Percentiles rank a stretch among this genome's conserved stretches.
Conservation (phyloP, 148 eudicot species). For the Rhododendron vialii region DNA sequence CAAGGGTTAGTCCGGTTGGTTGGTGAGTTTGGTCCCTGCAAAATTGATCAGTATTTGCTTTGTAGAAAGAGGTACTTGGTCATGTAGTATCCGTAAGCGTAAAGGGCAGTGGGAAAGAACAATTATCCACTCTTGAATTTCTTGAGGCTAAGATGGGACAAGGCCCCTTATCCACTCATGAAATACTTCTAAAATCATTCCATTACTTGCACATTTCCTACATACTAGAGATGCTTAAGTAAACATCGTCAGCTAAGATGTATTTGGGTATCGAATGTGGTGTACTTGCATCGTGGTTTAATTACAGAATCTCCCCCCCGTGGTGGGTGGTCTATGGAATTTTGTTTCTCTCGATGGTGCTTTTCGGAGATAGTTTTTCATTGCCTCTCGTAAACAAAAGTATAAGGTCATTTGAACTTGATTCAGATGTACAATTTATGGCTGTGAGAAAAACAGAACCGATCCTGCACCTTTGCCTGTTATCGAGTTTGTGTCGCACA, state of each 20-base stretch:
- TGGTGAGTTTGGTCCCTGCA: neutral
- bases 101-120: neutral
- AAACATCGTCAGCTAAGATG: neutral
- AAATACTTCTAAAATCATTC: neutral
- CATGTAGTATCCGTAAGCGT: neutral
- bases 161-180: neutral
- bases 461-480: neutral
- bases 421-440: neutral
- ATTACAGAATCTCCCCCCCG: neutral
- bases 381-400: neutral
- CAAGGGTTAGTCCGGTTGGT: neutral
- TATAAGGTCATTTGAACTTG: neutral
- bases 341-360: neutral
- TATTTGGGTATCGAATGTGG: neutral
- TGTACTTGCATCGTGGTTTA: neutral
- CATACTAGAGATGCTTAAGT: neutral
- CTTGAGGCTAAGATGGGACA: neutral
- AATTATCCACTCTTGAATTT: neutral
- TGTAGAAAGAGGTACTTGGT: neutral
- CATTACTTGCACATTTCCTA: neutral
- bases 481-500: neutral
- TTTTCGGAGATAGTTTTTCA: neutral
- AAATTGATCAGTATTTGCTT: neutral
- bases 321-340: neutral
- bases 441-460: neutral